Evolutionary conservation across 2,329 filamentous ascomycete species (phyloP).

Genomic region (Aspergillus quadricinctus): DNA sequence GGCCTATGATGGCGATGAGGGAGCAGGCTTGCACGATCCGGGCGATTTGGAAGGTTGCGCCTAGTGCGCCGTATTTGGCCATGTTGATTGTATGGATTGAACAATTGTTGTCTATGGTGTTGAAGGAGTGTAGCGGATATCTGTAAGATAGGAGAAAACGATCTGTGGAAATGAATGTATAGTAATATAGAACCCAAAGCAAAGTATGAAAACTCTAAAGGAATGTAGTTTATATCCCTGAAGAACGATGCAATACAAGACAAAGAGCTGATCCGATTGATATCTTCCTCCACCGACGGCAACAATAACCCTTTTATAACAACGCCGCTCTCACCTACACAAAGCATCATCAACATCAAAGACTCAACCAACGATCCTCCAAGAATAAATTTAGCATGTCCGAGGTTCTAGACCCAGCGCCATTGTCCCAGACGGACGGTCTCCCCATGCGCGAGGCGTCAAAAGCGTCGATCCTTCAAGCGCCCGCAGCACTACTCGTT

Average conservation of each 20-base stretch:
- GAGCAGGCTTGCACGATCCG: conserved; percentile 66
- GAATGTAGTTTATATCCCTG: background rate
- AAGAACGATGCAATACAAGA: background rate
- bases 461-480: background rate
- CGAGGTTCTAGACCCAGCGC: background rate
- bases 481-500: background rate
- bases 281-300: background rate
- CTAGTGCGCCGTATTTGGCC: conserved; percentile 62
- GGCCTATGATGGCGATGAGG: conserved; percentile 72
- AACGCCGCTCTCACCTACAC: background rate
- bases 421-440: background rate
- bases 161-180: background rate
- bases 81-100: conserved; percentile 10
- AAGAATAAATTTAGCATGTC: background rate
- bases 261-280: background rate
- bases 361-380: background rate
- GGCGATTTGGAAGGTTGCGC: conserved; percentile 70
- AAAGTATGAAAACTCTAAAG: background rate
- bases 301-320: background rate
- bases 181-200: background rate
- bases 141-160: background rate
- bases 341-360: background rate
- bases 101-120: background rate
- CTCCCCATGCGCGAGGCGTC: background rate
- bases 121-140: conserved; percentile 2